These are phyloP conservation scores for Ophiocordyceps camponoti-leonardi DNA, from an alignment of 2,329 filamentous ascomycete species.

Conservation along the genomic window DNA sequence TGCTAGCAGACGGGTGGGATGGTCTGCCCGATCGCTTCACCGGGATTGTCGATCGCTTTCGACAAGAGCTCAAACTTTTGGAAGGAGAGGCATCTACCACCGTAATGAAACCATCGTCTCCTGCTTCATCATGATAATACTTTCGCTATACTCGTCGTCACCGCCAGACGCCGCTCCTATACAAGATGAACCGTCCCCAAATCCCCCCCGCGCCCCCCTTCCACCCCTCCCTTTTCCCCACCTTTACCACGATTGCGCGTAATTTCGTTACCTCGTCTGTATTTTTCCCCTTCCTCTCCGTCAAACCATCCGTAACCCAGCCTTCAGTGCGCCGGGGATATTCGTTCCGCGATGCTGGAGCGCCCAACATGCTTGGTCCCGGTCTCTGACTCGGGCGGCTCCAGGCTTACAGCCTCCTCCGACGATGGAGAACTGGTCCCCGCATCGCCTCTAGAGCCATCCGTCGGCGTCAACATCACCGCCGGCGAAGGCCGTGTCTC, in stretches of 20 bases:
- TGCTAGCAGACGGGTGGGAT: slow-evolving; percentile 43
- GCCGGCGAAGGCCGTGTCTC: slow-evolving; percentile 2
- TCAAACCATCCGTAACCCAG: not conserved
- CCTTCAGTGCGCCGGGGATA: slow-evolving; percentile 17
- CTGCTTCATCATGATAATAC: not conserved
- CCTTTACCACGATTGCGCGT: not conserved
- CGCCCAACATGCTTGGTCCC: slow-evolving; percentile 27
- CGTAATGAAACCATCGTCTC: not conserved
- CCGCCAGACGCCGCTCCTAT: not conserved
- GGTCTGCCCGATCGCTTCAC: slow-evolving; percentile 60
- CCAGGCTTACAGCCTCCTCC: slow-evolving; percentile 29
- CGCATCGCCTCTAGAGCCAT: not conserved
- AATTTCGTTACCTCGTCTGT: not conserved
- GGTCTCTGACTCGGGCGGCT: slow-evolving; percentile 22
- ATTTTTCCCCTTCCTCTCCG: not conserved
- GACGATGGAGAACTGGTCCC: slow-evolving; percentile 10
- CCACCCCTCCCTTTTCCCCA: too few relatives aligned
- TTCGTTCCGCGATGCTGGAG: slow-evolving; percentile 17
- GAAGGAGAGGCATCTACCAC: not conserved
- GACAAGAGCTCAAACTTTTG: slow-evolving; percentile 28
- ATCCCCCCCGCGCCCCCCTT: too few relatives aligned
- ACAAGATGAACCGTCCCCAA: not conserved
- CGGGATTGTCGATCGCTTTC: slow-evolving; percentile 50
- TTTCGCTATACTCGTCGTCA: not conserved
- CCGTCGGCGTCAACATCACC: slow-evolving; percentile 18